phyloP scores from a whole-genome alignment of 2,329 filamentous ascomycete species.

The Verticillium tricorpus region DNA sequence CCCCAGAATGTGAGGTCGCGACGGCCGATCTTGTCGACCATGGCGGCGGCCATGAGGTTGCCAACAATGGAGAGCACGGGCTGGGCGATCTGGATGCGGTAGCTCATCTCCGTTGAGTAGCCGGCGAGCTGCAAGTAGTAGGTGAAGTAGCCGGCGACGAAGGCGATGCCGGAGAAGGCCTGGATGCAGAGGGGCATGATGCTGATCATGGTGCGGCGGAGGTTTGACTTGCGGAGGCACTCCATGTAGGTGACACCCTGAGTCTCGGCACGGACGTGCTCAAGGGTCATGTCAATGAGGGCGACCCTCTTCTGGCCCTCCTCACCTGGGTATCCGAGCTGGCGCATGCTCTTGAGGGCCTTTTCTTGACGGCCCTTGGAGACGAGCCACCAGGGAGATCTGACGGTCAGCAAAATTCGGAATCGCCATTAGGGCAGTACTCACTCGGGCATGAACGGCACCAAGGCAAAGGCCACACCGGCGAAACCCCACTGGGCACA shows the following conservation, averaged over 20 bases:
- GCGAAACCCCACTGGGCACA: constrained; percentile 28
- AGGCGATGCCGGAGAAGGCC: constrained; percentile 26
- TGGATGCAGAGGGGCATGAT: constrained; percentile 16
- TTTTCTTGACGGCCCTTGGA: constrained; percentile 25
- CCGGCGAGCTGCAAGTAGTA: constrained; percentile 39
- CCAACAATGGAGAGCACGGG: constrained; percentile 32
- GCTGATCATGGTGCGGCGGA: constrained; percentile 33
- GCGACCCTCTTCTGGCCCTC: constrained; percentile 23
- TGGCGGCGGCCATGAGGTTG: constrained; percentile 32
- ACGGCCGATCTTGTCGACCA: constrained; percentile 32
- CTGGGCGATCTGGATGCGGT: constrained; percentile 33
- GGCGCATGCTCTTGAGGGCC: constrained; percentile 26
- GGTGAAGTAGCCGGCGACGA: constrained; percentile 28
- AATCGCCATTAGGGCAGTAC: neutral
- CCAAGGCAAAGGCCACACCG: constrained; percentile 19
- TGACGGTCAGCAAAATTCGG: neutral
- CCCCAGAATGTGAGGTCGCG: constrained; percentile 31
- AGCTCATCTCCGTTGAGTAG: constrained; percentile 27
- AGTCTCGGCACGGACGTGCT: constrained; percentile 26
- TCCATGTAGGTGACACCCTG: constrained; percentile 32
- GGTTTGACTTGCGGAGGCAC: constrained; percentile 32
- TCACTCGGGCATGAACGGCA: constrained; percentile 35
- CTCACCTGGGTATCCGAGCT: constrained; percentile 22
- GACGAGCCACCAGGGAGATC: constrained; percentile 33
- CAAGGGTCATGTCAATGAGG: constrained; percentile 23